Conservation (phyloP, 345 rosid species). For the Erucastrum elatum region DNA sequence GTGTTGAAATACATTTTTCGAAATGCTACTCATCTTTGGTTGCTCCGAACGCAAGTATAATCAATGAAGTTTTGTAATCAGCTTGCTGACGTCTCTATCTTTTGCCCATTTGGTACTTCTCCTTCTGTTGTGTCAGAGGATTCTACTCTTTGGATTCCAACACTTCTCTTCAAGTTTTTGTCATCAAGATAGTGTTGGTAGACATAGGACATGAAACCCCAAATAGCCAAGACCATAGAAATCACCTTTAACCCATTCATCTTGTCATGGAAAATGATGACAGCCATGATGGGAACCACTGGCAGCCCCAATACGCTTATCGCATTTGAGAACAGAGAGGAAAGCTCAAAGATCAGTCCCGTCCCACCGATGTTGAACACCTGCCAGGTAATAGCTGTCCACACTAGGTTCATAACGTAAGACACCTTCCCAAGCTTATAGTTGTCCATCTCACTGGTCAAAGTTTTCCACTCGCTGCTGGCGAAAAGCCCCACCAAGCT, state of each 20-base stretch:
- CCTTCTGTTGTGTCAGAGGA: slow-evolving; percentile 8
- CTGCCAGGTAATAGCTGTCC: slow-evolving; percentile 59
- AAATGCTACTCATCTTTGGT: too few species aligned
- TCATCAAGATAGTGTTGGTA: slow-evolving; percentile 46
- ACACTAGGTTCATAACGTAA: slow-evolving; percentile 50
- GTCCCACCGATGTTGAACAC: slow-evolving; percentile 46
- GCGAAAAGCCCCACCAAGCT: slow-evolving; percentile 51
- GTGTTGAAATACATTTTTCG: too few species aligned
- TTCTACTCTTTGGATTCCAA: slow-evolving; percentile 14
- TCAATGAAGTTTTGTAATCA: background rate
- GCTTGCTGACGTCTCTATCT: slow-evolving; percentile 3
- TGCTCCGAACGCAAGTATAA: slow-evolving; percentile 12
- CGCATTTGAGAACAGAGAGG: slow-evolving; percentile 62
- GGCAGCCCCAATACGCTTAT: slow-evolving; percentile 61
- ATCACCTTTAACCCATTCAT: slow-evolving; percentile 66
- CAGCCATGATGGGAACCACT: slow-evolving; percentile 59
- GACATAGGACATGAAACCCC: slow-evolving; percentile 59
- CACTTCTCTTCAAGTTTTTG: slow-evolving; percentile 15
- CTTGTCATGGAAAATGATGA: slow-evolving; percentile 59
- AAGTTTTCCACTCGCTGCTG: slow-evolving; percentile 55
- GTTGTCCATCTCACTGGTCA: slow-evolving; percentile 48
- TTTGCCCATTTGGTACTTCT: slow-evolving; percentile 9
- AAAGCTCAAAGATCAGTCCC: slow-evolving; percentile 60
- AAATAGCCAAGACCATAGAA: slow-evolving; percentile 59
- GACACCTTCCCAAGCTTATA: slow-evolving; percentile 54